These are phyloP conservation scores for Backusella tarrabulga DNA, from an alignment of 192 early-diverging fungal species.

Conservation along the genomic window DNA sequence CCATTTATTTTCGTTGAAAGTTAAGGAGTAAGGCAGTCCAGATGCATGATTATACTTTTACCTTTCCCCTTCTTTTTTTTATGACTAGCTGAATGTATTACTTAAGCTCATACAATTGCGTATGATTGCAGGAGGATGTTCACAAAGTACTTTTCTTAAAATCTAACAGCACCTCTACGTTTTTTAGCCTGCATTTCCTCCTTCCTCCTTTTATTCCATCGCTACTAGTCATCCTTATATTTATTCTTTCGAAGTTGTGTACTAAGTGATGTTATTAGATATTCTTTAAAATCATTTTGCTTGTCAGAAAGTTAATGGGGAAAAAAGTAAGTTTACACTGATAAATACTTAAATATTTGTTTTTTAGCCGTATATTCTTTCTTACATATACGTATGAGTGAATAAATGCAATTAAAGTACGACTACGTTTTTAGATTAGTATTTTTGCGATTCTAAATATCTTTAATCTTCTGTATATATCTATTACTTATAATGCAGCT, in stretches of 20 bases:
- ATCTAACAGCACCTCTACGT: neutral
- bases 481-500: neutral
- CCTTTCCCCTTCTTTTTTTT: neutral
- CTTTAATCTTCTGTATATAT: neutral
- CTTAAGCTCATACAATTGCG: neutral
- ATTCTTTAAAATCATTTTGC: neutral
- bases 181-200: neutral
- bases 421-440: neutral
- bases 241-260: neutral
- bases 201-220: neutral
- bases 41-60: neutral
- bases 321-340: neutral
- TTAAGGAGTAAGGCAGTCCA: conserved; percentile 11
- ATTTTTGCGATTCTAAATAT: neutral
- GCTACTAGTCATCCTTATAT: neutral
- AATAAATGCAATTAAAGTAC: neutral
- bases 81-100: neutral
- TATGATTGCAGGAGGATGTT: neutral
- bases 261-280: neutral
- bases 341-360: neutral
- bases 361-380: neutral
- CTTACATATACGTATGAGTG: neutral
- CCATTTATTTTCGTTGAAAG: neutral
- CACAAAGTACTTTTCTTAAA: neutral
- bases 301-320: neutral